Conservation (phyloP, 805 yeast genomes). For the Saccharomycopsis guyanensis region DNA sequence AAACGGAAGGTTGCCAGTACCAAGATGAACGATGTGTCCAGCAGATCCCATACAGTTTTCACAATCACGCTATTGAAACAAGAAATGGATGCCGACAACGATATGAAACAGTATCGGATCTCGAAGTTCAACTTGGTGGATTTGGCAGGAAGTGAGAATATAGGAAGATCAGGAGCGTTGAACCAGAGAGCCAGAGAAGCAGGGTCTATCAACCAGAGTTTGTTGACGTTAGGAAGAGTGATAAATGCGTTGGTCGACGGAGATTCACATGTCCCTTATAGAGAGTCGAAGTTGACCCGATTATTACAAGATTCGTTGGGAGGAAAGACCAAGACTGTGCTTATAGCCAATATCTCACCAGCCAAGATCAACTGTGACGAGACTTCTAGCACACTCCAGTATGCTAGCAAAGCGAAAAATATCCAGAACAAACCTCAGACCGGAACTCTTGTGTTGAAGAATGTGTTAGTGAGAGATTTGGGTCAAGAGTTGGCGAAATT, state of each 20-base stretch:
- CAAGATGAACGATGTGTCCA: slow-evolving; percentile 63
- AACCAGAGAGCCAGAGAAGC: slow-evolving; percentile 88
- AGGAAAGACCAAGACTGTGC: slow-evolving; percentile 78
- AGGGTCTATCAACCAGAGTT: slow-evolving; percentile 83
- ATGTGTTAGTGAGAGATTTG: slow-evolving; percentile 41
- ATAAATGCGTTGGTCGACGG: slow-evolving; percentile 65
- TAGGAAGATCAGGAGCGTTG: slow-evolving; percentile 78
- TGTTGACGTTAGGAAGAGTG: slow-evolving; percentile 82
- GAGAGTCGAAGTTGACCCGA: slow-evolving; percentile 74
- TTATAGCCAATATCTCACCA: slow-evolving; percentile 84
- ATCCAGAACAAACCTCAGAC: slow-evolving; percentile 68
- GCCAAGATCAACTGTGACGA: slow-evolving; percentile 73
- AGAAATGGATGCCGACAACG: slow-evolving; percentile 9
- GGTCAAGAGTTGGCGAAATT: slow-evolving; percentile 40
- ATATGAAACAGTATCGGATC: slow-evolving; percentile 31
- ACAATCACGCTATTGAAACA: slow-evolving; percentile 51
- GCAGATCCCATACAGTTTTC: slow-evolving; percentile 73
- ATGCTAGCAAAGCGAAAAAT: slow-evolving; percentile 80
- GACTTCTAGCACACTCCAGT: slow-evolving; percentile 76
- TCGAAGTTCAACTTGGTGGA: slow-evolving; percentile 83
- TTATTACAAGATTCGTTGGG: slow-evolving; percentile 77
- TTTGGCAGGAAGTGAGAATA: slow-evolving; percentile 92
- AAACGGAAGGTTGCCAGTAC: slow-evolving; percentile 65
- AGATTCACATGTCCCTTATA: slow-evolving; percentile 69
- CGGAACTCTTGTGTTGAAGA: slow-evolving; percentile 53